Conservation (phyloP, 257 asterid species). For the Avicennia marina region DNA sequence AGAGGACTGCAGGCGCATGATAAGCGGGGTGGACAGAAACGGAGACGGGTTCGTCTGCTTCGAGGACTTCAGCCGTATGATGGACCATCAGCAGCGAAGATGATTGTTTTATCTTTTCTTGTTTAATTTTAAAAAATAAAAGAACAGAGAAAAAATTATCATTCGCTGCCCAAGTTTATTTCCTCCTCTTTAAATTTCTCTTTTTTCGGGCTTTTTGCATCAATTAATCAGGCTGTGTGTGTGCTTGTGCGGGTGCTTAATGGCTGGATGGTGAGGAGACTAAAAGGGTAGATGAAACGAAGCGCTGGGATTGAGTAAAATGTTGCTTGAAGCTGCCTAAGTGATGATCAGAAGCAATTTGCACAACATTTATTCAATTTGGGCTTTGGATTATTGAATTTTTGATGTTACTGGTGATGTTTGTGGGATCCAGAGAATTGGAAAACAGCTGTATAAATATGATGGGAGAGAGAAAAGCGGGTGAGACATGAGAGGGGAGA, state of each 20-base stretch:
- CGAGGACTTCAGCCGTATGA: constrained; percentile 76
- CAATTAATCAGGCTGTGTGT: too few species aligned
- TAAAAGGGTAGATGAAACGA: constrained; percentile 3
- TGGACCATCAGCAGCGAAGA: constrained; percentile 53
- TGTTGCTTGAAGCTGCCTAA: constrained; percentile 28
- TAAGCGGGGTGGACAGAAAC: constrained; percentile 56
- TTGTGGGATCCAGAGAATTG: not conserved
- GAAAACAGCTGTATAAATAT: not conserved
- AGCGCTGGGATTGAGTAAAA: constrained; percentile 28
- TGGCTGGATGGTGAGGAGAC: not conserved
- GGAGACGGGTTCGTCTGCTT: constrained; percentile 93
- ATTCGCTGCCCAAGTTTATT: constrained; percentile 1
- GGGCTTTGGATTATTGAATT: not conserved
- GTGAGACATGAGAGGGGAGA: too few species aligned
- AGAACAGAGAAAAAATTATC: constrained; percentile 12
- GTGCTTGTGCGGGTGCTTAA: not conserved
- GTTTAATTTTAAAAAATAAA: constrained; percentile 9
- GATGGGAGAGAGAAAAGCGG: too few species aligned
- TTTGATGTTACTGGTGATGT: constrained; percentile 5
- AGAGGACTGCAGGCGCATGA: constrained; percentile 92
- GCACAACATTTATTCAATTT: not conserved
- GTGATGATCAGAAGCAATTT: constrained; percentile 5
- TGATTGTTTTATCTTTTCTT: constrained; percentile 10
- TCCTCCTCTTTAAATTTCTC: not conserved
- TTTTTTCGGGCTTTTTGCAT: not conserved